Percentiles rank a stretch among this genome's conserved stretches.
Evolutionary conservation across 345 rosid genomes (phyloP).

Genomic region (Salix udensis): DNA sequence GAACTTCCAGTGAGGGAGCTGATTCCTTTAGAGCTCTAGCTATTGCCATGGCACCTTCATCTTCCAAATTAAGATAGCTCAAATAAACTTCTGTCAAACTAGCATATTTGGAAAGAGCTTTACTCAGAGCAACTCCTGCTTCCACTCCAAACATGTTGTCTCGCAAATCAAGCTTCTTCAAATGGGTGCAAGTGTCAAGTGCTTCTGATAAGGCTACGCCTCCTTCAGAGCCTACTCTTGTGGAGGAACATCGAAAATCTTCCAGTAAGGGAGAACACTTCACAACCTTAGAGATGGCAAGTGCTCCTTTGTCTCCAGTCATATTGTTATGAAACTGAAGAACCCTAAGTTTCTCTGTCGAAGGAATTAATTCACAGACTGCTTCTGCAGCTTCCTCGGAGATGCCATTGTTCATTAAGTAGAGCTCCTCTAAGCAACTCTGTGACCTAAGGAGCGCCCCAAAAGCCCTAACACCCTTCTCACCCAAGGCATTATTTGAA

Average conservation of each 20-base stretch:
- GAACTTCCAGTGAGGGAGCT: slow-evolving; percentile 57
- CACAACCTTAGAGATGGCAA: slow-evolving; percentile 68
- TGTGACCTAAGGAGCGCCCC: slow-evolving; percentile 64
- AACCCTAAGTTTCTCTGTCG: slow-evolving; percentile 68
- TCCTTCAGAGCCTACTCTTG: slow-evolving; percentile 76
- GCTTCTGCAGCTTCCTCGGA: slow-evolving; percentile 91
- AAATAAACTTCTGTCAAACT: slow-evolving; percentile 67
- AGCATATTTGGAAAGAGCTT: slow-evolving; percentile 54
- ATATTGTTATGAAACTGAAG: slow-evolving; percentile 89
- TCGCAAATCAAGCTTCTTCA: slow-evolving; percentile 80
- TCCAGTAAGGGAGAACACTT: slow-evolving; percentile 57
- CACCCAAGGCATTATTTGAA: slow-evolving; percentile 88
- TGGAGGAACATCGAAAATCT: slow-evolving; percentile 84
- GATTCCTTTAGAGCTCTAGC: slow-evolving; percentile 62
- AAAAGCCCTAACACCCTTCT: slow-evolving; percentile 90
- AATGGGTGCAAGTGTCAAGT: slow-evolving; percentile 51
- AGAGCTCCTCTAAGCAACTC: slow-evolving; percentile 71
- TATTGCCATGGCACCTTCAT: slow-evolving; percentile 64
- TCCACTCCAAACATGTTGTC: slow-evolving; percentile 87
- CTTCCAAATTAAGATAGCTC: slow-evolving; percentile 83
- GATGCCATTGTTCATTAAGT: slow-evolving; percentile 83
- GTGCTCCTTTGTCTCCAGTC: slow-evolving; percentile 86
- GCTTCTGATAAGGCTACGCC: slow-evolving; percentile 76
- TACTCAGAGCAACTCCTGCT: slow-evolving; percentile 70
- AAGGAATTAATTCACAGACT: slow-evolving; percentile 73